Conservation (phyloP, 2,329 filamentous ascomycete genomes). For the Fusarium concolor region DNA sequence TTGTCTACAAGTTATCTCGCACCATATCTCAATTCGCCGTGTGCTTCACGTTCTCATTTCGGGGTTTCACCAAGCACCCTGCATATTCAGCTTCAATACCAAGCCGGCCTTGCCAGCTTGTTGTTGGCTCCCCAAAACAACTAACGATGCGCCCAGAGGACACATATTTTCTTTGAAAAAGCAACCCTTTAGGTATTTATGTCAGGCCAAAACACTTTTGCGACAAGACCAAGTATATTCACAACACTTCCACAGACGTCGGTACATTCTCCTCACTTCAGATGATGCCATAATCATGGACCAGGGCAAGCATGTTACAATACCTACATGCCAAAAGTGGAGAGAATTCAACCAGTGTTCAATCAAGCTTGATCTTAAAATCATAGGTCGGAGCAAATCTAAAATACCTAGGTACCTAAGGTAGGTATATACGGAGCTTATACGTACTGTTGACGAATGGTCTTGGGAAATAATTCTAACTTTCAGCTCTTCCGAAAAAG, state of each 20-base stretch:
- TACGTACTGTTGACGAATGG: neutral
- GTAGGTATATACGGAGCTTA: neutral
- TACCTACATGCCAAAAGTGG: neutral
- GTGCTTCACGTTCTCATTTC: constrained; percentile 17
- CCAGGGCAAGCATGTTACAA: neutral
- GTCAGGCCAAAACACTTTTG: neutral
- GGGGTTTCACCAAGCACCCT: constrained; percentile 18
- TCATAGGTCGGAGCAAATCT: neutral
- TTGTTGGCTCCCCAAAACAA: neutral
- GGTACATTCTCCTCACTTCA: neutral
- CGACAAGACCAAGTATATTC: neutral
- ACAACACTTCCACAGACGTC: neutral
- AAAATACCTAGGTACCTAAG: neutral
- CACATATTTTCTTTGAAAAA: neutral
- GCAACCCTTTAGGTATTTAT: neutral
- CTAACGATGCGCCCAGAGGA: neutral
- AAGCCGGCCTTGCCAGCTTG: neutral
- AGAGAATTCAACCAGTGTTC: neutral
- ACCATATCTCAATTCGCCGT: constrained; percentile 2
- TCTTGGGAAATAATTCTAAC: neutral
- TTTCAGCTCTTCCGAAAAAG: neutral
- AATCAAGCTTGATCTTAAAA: constrained; percentile 13
- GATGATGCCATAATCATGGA: neutral
- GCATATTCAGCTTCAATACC: constrained; percentile 9
- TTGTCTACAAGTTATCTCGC: constrained; percentile 3